These are phyloP conservation scores for Aspergillus clavatus DNA, from an alignment of 2,329 filamentous ascomycete genomes.

Conservation along the genomic window DNA sequence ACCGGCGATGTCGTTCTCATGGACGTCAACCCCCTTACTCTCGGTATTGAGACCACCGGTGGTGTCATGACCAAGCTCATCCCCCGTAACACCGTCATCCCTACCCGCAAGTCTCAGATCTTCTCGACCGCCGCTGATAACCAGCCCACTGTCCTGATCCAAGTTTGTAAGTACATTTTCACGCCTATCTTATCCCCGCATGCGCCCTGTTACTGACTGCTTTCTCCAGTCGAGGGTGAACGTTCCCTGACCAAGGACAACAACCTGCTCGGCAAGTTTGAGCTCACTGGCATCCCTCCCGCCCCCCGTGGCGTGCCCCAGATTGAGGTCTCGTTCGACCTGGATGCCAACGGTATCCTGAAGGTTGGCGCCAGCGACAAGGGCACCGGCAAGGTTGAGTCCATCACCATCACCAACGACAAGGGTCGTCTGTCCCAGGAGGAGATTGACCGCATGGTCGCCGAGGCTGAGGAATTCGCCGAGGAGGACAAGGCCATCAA, in stretches of 20 bases:
- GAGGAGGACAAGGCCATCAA: slow-evolving; percentile 98
- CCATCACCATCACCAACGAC: slow-evolving; percentile 98
- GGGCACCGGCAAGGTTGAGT: slow-evolving; percentile 95
- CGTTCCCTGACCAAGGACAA: slow-evolving; percentile 93
- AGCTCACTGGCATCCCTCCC: slow-evolving; percentile 91
- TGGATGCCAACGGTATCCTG: slow-evolving; percentile 97
- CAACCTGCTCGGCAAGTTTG: slow-evolving; percentile 97
- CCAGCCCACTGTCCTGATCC: slow-evolving; percentile 91
- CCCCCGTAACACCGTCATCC: slow-evolving; percentile 88
- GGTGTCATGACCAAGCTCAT: slow-evolving; percentile 98
- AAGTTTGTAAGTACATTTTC: slow-evolving; percentile 59
- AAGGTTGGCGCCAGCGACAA: slow-evolving; percentile 96
- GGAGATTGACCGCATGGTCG: slow-evolving; percentile 98
- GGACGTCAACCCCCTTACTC: slow-evolving; percentile 94
- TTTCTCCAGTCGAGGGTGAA: slow-evolving; percentile 67
- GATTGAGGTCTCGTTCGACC: slow-evolving; percentile 96
- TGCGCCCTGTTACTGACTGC: slow-evolving; percentile 15
- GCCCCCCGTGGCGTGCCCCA: slow-evolving; percentile 94
- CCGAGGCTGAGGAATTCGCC: slow-evolving; percentile 96
- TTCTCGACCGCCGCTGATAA: slow-evolving; percentile 97
- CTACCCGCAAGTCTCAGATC: slow-evolving; percentile 95
- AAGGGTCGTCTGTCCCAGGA: slow-evolving; percentile 95
- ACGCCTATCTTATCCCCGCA: background rate
- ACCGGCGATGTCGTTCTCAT: slow-evolving; percentile 81
- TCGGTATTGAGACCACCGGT: slow-evolving; percentile 95